Conservation (phyloP, 768 basidiomycete species). For the Pleurotus salmoneostramineus region DNA sequence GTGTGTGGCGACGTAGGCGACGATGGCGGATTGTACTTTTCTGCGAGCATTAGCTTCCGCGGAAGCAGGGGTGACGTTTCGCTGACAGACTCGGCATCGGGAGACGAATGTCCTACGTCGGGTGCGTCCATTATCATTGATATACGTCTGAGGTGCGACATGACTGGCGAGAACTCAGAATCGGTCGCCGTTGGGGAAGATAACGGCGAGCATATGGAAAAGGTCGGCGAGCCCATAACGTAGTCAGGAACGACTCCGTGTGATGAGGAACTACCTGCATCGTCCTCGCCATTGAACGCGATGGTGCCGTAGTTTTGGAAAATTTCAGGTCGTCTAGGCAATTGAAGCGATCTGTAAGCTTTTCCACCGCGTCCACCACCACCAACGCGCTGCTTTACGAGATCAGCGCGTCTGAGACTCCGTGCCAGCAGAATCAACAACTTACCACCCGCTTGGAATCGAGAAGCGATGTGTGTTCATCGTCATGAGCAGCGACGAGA, state of each 20-base stretch:
- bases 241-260: not conserved
- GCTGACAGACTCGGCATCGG: not conserved
- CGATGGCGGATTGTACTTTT: not conserved
- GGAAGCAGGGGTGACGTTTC: not conserved
- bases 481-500: not conserved
- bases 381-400: not conserved
- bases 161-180: not conserved
- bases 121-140: not conserved
- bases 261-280: not conserved
- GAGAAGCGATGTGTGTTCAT: not conserved
- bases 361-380: not conserved
- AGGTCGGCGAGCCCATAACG: conserved; percentile 7
- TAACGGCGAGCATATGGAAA: conserved; percentile 25
- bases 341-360: not conserved
- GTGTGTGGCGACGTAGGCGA: not conserved
- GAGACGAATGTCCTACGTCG: not conserved
- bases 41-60: not conserved
- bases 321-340: not conserved
- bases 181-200: conserved; percentile 13
- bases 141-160: not conserved
- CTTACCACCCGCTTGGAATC: not conserved
- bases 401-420: not conserved
- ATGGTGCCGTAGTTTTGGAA: not conserved
- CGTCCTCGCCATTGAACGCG: not conserved
- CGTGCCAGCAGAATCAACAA: not conserved